Base-by-base conservation (phyloP, 768 basidiomycete species). In the Udeniomyces megalosporus region DNA sequence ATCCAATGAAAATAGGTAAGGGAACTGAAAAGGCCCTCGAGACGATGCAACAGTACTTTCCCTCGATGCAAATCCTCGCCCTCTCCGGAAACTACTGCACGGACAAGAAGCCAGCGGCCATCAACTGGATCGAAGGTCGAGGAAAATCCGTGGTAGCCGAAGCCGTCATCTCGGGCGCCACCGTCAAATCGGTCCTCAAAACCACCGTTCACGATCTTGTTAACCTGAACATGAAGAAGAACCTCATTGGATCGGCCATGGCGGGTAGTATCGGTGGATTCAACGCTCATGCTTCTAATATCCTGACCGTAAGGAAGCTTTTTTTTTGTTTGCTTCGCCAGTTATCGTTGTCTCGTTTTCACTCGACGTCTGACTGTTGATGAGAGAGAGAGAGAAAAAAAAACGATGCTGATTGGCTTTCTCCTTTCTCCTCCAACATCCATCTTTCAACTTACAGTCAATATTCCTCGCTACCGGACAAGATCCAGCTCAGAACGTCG, bases 121-220 rank as follows among this genome's bases (percentile, higher is more conserved):
- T 99, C 75, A 99, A 97, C 76, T 99, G 95, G 95, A 97, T 97
- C 66, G 93, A 97, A 75, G 95, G 95, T 1, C 79, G 95, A 46
- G 95, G 95, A 28, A 99, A 99, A 84, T 87, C 87, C 58, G 86
- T 99, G 22, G 92, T 97, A 53, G 93, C 90, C 0, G 93, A 99
- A 76, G 91, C 92, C 2, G 80, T 97, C 52, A 76, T 99, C 34
- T 87, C 93, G 0, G 92, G 92, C 0, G 82, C 82, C 67, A 77
- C 91, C 38, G 91, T 99, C 62, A 84, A 83, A 79, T 79, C 76
- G 42, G 90, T 99, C 67, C 75, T 99, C 69, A 99, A 97, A 83
- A 97, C 95, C 50, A 95, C 86, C 10, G 90, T 97, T 20, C 82
- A 80, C 69, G 83, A 84, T 58, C 72, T 97, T 66, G 88, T 87